phyloP scores from a whole-genome alignment of 768 basidiomycete genomes.

The Cystofilobasidium capitatum region DNA sequence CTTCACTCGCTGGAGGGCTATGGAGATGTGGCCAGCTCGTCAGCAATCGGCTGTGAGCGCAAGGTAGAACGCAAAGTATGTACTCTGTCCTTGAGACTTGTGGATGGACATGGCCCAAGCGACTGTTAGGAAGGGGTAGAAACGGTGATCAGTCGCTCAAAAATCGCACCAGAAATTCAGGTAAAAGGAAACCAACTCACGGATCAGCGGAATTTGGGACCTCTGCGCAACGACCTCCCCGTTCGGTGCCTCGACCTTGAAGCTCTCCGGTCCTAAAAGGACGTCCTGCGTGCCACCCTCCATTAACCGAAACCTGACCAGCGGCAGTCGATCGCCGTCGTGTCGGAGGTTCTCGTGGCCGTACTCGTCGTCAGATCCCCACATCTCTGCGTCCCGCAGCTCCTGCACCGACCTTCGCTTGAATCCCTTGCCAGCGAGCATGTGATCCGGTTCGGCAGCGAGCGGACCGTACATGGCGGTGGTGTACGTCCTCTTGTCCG shows the following conservation, averaged over 20 bases:
- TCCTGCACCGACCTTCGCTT: not conserved
- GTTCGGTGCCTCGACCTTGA: constrained; percentile 76
- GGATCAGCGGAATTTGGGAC: constrained; percentile 53
- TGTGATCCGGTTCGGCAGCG: not conserved
- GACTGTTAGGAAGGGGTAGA: constrained; percentile 34
- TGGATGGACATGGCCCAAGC: constrained; percentile 95
- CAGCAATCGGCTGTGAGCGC: not conserved
- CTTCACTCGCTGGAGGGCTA: constrained; percentile 73
- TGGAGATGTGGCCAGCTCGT: not conserved
- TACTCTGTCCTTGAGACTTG: constrained; percentile 88
- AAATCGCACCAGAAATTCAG: constrained; percentile 35
- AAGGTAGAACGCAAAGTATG: not conserved
- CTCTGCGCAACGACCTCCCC: constrained; percentile 73
- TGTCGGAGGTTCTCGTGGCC: constrained; percentile 3
- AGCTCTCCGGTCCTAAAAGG: constrained; percentile 58
- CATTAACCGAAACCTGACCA: constrained; percentile 67
- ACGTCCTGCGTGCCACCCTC: constrained; percentile 48
- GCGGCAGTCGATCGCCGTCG: constrained; percentile 43
- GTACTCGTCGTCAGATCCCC: constrained; percentile 1
- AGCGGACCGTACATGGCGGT: not conserved
- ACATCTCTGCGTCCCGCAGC: not conserved
- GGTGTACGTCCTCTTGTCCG: constrained; percentile 29
- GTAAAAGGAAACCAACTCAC: not conserved
- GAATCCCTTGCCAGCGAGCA: not conserved
- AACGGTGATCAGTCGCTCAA: not conserved